Base-by-base conservation (phyloP, 176 grass and related monocot species). In the Puccinellia tenuiflora region DNA sequence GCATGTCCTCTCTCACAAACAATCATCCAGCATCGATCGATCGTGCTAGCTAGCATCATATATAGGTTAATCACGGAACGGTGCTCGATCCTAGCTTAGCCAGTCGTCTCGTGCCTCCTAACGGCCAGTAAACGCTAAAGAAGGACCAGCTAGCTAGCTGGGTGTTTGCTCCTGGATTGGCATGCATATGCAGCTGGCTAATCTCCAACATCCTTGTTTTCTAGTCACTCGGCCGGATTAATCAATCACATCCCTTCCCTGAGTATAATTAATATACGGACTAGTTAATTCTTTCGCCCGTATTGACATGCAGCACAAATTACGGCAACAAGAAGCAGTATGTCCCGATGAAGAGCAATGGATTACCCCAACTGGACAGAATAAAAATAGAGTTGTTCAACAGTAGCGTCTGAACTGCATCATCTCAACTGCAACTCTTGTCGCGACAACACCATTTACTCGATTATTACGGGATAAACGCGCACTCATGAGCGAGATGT, bases 11-110 rank as follows among this genome's bases (percentile, higher is more conserved):
- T 46, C 64, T 21, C n/a, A n/a, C n/a, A n/a, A n/a, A 53, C 69
- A 81, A 86, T 65, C 85, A 81, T 81, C 68, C 15, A 81, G 15
- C 83, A 9, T 8, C 68, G 39, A 43, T 30, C 59, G 33, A 34
- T 4, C 33, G 4, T 34, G 4, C 40, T 42, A 42, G 34, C 33
- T 38, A 35, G 68, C 68, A 82, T 86, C 73, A 35, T n/a, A n/a
- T n/a, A n/a, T 45, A 33, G 54, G 51, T 78, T 82, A 85, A 82
- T 90, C 73, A 82, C 83, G 31, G 24, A 51, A 81, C 87, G 70
- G 85, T 81, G 25, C 77, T 59, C 40, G 26, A 48, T 50, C 70
- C 69, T 84, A 28, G 78, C 17, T 73, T 51, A 80, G 64, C 38
- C 17, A 56, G 17, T 11, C 16, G 16, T 17, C 12, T 7, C 69